Evolutionary conservation across 805 yeast genomes (phyloP).

Genomic region (Hanseniaspora valbyensis): DNA sequence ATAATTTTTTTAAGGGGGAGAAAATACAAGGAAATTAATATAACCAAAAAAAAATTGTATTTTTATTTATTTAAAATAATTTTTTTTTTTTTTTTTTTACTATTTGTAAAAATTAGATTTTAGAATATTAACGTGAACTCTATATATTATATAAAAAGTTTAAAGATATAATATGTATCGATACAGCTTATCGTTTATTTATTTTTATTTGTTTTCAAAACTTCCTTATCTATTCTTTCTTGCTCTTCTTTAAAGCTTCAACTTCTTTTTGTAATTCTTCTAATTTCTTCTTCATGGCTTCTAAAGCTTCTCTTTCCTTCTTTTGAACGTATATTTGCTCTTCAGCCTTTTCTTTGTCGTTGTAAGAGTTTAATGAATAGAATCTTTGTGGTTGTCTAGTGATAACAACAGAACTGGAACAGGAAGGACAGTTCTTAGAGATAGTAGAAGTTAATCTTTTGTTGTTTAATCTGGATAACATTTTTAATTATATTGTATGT

Average conservation of each 20-base stretch:
- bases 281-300: slow-evolving; percentile 63
- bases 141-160: no score
- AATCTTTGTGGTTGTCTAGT: slow-evolving; percentile 37
- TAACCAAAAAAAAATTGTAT: no score
- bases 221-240: slow-evolving; percentile 13
- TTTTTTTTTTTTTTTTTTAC: no score
- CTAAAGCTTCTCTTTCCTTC: slow-evolving; percentile 83
- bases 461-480: slow-evolving; percentile 9
- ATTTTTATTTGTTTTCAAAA: not conserved
- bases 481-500: no score
- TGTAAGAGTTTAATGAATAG: slow-evolving; percentile 44
- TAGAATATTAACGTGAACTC: no score
- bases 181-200: no score
- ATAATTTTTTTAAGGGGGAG: no score
- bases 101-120: no score
- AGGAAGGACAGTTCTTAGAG: slow-evolving; percentile 31
- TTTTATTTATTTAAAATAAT: no score
- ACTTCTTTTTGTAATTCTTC: slow-evolving; percentile 47
- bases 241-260: slow-evolving; percentile 17
- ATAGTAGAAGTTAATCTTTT: slow-evolving; percentile 28
- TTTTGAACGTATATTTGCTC: slow-evolving; percentile 78
- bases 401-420: slow-evolving; percentile 46
- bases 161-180: no score
- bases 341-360: slow-evolving; percentile 84
- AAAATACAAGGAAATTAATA: no score